These are phyloP conservation scores for Hypsizygus ulmarius DNA, from an alignment of 1,284 basidiomycete genomes.

Conservation along the genomic window DNA sequence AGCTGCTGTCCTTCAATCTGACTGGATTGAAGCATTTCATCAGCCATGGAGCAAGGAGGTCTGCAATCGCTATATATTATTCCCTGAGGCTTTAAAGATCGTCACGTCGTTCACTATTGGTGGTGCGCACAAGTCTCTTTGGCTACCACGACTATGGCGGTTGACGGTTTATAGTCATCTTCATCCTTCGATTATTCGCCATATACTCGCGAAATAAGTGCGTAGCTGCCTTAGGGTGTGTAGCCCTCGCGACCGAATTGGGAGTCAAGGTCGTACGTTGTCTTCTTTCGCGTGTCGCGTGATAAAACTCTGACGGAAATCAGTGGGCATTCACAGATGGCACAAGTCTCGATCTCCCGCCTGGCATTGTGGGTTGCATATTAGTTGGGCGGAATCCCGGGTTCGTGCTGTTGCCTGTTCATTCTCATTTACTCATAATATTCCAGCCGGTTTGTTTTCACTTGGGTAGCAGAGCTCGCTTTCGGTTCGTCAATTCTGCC, in stretches of 20 bases:
- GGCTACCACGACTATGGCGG: background rate
- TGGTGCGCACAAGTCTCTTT: conserved; percentile 18
- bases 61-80: conserved; percentile 32
- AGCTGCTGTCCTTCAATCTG: background rate
- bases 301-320: background rate
- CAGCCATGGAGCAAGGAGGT: conserved; percentile 29
- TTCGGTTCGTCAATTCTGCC: conserved; percentile 24
- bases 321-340: conserved; percentile 37
- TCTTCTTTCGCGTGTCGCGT: background rate
- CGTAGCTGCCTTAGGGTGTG: conserved; percentile 20
- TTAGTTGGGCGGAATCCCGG: conserved; percentile 25
- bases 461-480: conserved; percentile 34
- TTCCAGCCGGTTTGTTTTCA: conserved; percentile 31
- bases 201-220: conserved; percentile 25
- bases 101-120: conserved; percentile 31
- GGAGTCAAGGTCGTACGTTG: conserved; percentile 30
- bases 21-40: conserved; percentile 27
- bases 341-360: conserved; percentile 28
- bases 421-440: background rate
- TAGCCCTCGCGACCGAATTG: conserved; percentile 25
- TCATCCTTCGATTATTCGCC: conserved; percentile 31
- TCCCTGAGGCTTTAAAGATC: conserved; percentile 32
- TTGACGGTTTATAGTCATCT: conserved; percentile 23
- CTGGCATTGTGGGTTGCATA: conserved; percentile 35
- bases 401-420: conserved; percentile 16